These are phyloP conservation scores for Epichloe sp. DNA, from an alignment of 2,329 filamentous ascomycete species.

Conservation along the genomic window DNA sequence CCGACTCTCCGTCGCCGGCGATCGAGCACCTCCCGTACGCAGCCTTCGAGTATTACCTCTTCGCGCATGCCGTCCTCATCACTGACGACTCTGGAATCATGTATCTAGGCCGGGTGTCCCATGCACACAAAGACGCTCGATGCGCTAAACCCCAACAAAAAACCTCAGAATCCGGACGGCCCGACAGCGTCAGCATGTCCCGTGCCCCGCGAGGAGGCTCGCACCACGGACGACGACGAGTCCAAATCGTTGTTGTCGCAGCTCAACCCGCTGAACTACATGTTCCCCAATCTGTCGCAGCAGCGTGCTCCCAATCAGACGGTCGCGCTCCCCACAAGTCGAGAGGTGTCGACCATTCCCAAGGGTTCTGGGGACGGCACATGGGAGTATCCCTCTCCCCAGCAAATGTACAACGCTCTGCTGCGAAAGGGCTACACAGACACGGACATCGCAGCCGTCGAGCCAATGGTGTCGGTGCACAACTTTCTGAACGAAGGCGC, in stretches of 20 bases:
- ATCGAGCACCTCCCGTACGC: conserved; percentile 22
- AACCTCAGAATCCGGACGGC: conserved; percentile 9
- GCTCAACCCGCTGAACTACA: conserved; percentile 74
- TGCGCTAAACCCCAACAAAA: conserved; percentile 25
- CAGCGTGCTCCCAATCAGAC: conserved; percentile 60
- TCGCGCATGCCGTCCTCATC: background rate
- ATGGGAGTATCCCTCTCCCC: conserved; percentile 96
- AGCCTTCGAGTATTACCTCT: background rate
- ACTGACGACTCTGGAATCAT: background rate
- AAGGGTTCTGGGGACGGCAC: conserved; percentile 63
- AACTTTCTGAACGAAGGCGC: conserved; percentile 98
- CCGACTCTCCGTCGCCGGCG: conserved; percentile 17
- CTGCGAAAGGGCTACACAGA: conserved; percentile 91
- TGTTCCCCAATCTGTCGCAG: conserved; percentile 82
- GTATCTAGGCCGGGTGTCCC: conserved; percentile 36
- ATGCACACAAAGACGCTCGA: conserved; percentile 44
- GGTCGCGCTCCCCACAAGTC: conserved; percentile 59
- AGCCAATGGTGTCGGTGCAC: conserved; percentile 94
- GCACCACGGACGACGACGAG: conserved; percentile 18
- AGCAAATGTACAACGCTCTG: conserved; percentile 99
- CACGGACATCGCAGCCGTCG: conserved; percentile 83
- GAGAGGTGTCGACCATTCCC: conserved; percentile 85
- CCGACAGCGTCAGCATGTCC: conserved; percentile 29
- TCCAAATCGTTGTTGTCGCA: conserved; percentile 38
- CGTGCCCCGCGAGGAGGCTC: conserved; percentile 28